Evolutionary conservation across 106 monocot species (phyloP).

Genomic region (Dendrobium huoshanense): DNA sequence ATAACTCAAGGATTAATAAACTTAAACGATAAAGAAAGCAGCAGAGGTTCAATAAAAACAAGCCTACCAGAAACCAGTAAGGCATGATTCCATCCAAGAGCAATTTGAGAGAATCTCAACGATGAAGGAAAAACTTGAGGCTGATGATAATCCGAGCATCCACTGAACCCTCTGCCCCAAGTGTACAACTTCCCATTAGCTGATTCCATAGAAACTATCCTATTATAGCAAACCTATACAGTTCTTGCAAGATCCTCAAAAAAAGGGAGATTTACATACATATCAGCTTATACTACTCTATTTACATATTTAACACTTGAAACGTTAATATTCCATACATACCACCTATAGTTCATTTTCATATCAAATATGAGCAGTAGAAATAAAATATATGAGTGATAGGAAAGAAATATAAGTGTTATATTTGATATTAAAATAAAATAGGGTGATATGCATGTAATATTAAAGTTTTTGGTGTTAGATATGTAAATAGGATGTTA

Average conservation of each 20-base stretch:
- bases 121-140: slow-evolving; percentile 29
- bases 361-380: too few relatives aligned
- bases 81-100: slow-evolving; percentile 78
- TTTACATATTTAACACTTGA: too few relatives aligned
- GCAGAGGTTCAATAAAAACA: neutral
- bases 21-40: neutral
- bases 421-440: too few relatives aligned
- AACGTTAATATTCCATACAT: too few relatives aligned
- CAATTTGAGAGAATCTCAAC: slow-evolving; percentile 52
- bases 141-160: slow-evolving; percentile 16
- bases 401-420: too few relatives aligned
- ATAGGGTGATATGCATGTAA: too few relatives aligned
- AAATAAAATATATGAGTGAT: too few relatives aligned
- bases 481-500: too few relatives aligned
- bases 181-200: slow-evolving; percentile 55
- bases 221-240: neutral
- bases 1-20: neutral
- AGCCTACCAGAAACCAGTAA: slow-evolving; percentile 49
- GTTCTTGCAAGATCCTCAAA: neutral
- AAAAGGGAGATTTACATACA: too few relatives aligned
- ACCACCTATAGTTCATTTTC: too few relatives aligned
- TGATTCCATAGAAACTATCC: slow-evolving; percentile 17
- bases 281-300: too few relatives aligned
- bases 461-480: too few relatives aligned
- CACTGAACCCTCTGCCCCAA: slow-evolving; percentile 60